Base-by-base conservation (phyloP, 2,329 filamentous ascomycete genomes). In the Colletotrichum truncatum region DNA sequence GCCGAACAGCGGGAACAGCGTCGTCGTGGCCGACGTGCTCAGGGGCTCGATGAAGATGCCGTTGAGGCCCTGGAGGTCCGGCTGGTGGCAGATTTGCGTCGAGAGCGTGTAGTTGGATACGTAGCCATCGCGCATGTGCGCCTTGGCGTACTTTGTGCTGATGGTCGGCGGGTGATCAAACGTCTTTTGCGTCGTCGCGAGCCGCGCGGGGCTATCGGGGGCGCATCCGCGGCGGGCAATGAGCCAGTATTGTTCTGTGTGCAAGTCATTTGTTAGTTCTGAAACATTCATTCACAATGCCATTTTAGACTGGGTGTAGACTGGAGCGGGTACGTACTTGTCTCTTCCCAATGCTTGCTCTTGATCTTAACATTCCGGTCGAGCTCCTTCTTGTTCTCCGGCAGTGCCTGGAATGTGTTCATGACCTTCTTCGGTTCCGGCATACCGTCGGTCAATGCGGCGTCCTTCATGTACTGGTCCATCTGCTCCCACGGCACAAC, bases 401-500 rank as follows among this genome's bases (percentile, higher is more conserved):
- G 78, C 10, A 86, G 74, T 28, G 74, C 75, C 51, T 80, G 76
- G 58, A 83, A 88, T 6, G 77, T 71, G 18, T 73, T 76, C 7
- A 83, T 73, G 23, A 85, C 81, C 1, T 84, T 78, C 6, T 80
- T 80, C 5, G 81, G 76, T 0, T 80, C 74, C 14, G 75, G 73
- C 45, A 89, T 77, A 14, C 73, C 75, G 45, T 81, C 78, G 8
- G 80, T 83, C 67, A 82, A 77, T 56, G 81, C 78, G 32, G 88
- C 88, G 62, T 82, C 81, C 46, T 78, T 73, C 76, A 92, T 81
- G 60, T 85, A 82, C 1, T 74, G 74, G 25, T 86, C 77, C 53
- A 91, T 84, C 6, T 87, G 83, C 71, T 91, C 88, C 82, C 85
- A 90, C 3, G 88, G 84, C 2, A 87, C 85, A 11, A 91, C 83